Percentiles rank a stretch among this genome's conserved stretches.
Evolutionary conservation across 169 alveolate species (phyloP).

Genomic region (Cryptosporidium ryanae): DNA sequence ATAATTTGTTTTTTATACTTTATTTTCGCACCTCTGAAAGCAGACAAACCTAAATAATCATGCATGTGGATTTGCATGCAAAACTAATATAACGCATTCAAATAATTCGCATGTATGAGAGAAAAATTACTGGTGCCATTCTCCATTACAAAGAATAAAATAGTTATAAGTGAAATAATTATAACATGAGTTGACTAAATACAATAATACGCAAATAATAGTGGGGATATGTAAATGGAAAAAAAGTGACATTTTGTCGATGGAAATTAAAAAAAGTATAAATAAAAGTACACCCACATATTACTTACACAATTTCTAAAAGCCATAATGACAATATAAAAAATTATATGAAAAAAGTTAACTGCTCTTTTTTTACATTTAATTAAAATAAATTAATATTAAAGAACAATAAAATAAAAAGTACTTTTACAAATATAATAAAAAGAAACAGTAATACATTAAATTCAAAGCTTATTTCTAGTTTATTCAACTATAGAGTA

Average conservation of each 20-base stretch:
- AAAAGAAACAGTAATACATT: too few species aligned
- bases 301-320: neutral
- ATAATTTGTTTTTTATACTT: too few species aligned
- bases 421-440: neutral
- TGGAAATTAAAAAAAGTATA: conserved; percentile 20
- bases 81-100: neutral
- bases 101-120: neutral
- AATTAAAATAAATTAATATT: conserved; percentile 7
- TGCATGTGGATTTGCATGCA: conserved; percentile 14
- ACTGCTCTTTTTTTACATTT: neutral
- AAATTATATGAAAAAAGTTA: conserved; percentile 15
- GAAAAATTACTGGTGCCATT: neutral
- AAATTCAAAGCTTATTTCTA: too few species aligned
- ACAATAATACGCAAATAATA: conserved; percentile 5
- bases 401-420: neutral
- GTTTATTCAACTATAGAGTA: too few species aligned
- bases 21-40: neutral
- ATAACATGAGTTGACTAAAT: conserved; percentile 2
- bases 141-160: neutral
- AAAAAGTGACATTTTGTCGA: conserved; percentile 50
- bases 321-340: conserved; percentile 46
- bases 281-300: conserved; percentile 19
- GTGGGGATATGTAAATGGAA: conserved; percentile 20
- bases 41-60: neutral
- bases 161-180: conserved; percentile 1